phyloP scores from a whole-genome alignment of 805 yeast species.

The Candida ovalis region DNA sequence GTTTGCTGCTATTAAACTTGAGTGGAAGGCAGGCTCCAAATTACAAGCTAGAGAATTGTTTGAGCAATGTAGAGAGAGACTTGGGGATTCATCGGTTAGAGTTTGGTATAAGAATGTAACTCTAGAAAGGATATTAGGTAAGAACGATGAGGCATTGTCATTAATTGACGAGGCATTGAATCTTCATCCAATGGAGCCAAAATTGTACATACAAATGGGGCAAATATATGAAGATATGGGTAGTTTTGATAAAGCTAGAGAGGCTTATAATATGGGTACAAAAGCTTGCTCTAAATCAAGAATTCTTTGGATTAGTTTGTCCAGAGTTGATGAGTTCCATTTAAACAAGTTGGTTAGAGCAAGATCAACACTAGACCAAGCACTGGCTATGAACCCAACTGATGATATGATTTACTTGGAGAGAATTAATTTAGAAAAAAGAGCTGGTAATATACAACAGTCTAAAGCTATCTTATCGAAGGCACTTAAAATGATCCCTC shows the following conservation, averaged over 20 bases:
- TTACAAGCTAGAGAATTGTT: conserved; percentile 36
- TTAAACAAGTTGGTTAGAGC: conserved; percentile 50
- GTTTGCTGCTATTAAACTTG: conserved; percentile 71
- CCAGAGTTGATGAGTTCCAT: conserved; percentile 42
- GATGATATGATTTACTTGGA: conserved; percentile 55
- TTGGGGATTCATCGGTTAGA: conserved; percentile 36
- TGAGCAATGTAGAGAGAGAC: conserved; percentile 16
- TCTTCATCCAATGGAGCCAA: conserved; percentile 44
- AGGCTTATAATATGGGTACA: conserved; percentile 46
- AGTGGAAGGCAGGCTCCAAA: conserved; percentile 38
- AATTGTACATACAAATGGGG: conserved; percentile 60
- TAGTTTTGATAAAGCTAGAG: conserved; percentile 40
- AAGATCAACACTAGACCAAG: conserved; percentile 69
- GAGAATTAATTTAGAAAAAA: conserved; percentile 54
- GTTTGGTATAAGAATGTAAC: conserved; percentile 62
- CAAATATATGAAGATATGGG: conserved; percentile 41
- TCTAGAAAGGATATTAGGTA: conserved; percentile 40
- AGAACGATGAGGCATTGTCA: conserved; percentile 35
- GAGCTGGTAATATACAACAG: conserved; percentile 43
- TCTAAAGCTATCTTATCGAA: conserved; percentile 53
- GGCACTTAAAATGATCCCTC: conserved; percentile 57
- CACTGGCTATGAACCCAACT: conserved; percentile 47
- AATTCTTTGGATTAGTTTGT: conserved; percentile 52
- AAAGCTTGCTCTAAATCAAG: conserved; percentile 41
- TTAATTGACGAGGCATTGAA: conserved; percentile 44